Base-by-base conservation (phyloP, 352 stramenopile genomes). In the Globisporangium rhizosaccharum region DNA sequence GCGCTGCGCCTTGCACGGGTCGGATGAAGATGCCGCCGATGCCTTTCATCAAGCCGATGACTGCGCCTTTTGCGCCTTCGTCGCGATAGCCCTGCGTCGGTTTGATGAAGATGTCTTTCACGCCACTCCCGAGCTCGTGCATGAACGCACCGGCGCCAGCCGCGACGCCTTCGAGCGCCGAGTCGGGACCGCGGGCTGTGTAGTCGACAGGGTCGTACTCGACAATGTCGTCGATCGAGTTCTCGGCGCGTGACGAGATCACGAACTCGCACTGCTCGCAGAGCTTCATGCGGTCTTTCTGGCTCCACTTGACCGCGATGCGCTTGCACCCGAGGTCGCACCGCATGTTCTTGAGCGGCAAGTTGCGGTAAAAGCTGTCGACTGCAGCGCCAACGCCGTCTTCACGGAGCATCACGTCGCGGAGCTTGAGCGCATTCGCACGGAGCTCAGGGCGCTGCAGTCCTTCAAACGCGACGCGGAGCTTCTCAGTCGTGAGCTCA, bases 371-470 rank as follows among this genome's bases (percentile, higher is more conserved):
- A 62, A 98, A 98, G 37, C 72, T 72, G 36, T 73, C 53, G 6
- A 98, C 75, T n/a, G 90, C 94, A 60, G 76, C 75, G 26, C 75
- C 71, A 2, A 92, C 85, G 15, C 94, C 92, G 70, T 98, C 83
- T 65, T 98, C 93, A 47, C 66, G 26, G 2, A 65, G 60, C 85
- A 97, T 94, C 47, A 93, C 17, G 90, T 39, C 76, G 55, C 0
- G 78, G 53, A 28, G 78, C 63, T 33, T 97, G 59, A 26, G 51
- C 61, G 48, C 70, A 50, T 2, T 89, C 90, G 42, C 68, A 69
- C 39, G 70, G 12, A 96, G 74, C 42, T 82, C 66, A 0, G 75
- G 66, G 30, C 52, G 75, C 14, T 76, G 65, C 3, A 98, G 65
- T 37, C 67, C 62, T n/a, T 79, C 50, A 23, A 98, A 95, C 26